Conservation (phyloP, 1,284 basidiomycete species). For the Schizopora paradoxa region DNA sequence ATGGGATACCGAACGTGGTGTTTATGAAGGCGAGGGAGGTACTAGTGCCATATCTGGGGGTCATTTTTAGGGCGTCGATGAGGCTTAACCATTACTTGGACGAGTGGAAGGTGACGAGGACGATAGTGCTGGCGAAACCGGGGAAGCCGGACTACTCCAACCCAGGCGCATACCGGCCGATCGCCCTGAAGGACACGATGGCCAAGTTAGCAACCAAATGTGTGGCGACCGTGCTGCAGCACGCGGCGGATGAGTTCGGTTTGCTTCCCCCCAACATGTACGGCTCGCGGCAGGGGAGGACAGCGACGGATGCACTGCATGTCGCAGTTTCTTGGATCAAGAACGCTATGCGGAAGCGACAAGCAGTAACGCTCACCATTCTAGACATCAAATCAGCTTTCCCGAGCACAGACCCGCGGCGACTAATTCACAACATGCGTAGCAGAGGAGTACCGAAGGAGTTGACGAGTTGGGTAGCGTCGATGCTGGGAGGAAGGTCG, state of each 20-base stretch:
- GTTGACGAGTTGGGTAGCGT: background rate
- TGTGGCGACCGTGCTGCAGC: conserved; percentile 9
- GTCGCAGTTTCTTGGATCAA: conserved; percentile 8
- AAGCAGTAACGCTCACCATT: conserved; percentile 9
- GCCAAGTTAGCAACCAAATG: conserved; percentile 18
- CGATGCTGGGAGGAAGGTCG: background rate
- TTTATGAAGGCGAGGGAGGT: conserved; percentile 10
- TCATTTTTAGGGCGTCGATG: conserved; percentile 1
- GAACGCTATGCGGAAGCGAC: conserved; percentile 7
- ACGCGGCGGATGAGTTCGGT: background rate
- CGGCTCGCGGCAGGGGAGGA: conserved; percentile 14
- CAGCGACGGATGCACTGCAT: conserved; percentile 17
- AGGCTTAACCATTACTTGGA: conserved; percentile 5
- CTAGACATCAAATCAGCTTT: conserved; percentile 15
- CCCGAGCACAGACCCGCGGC: conserved; percentile 7
- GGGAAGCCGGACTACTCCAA: conserved; percentile 17
- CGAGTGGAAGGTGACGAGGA: conserved; percentile 6
- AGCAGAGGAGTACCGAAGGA: conserved; percentile 4
- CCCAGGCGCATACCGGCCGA: conserved; percentile 19
- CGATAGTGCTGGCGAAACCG: conserved; percentile 19
- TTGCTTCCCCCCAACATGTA: conserved; percentile 17
- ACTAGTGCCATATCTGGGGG: background rate
- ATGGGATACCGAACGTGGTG: conserved; percentile 25
- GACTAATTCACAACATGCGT: too few relatives aligned
- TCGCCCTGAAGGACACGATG: conserved; percentile 19